Conservation (phyloP, 495 filamentous ascomycete species). For the Trichoderma parareesei region DNA sequence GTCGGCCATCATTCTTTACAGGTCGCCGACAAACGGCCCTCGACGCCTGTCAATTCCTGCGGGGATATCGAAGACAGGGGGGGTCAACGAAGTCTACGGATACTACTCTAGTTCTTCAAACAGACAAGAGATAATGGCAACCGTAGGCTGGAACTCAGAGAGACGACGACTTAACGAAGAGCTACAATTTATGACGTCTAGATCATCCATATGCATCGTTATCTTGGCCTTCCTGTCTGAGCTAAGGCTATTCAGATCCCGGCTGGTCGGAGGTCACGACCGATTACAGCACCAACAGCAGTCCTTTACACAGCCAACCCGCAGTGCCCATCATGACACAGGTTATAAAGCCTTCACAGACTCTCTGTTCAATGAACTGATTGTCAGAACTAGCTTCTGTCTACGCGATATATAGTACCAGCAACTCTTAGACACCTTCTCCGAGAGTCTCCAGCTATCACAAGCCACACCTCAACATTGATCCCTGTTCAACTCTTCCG, state of each 20-base stretch:
- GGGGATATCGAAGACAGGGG: background rate
- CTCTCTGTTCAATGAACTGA: too few species aligned
- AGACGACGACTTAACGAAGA: background rate
- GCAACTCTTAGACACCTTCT: background rate
- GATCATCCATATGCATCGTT: conserved; percentile 3
- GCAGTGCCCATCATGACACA: background rate
- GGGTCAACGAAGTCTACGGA: background rate
- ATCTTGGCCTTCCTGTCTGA: conserved; percentile 5
- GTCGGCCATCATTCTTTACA: background rate
- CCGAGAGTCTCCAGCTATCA: background rate
- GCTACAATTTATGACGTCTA: background rate
- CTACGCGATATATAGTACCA: too few species aligned
- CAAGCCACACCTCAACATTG: background rate
- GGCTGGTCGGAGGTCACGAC: background rate
- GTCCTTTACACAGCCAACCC: too few species aligned
- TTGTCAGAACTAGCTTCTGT: too few species aligned
- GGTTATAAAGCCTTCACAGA: too few species aligned
- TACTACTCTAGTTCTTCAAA: background rate
- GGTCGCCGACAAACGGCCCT: background rate
- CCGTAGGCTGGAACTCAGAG: background rate
- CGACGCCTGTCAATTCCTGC: background rate
- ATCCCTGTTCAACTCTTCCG: background rate
- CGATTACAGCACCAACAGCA: background rate
- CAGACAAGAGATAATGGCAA: background rate
- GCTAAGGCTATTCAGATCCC: background rate